Evolutionary conservation across 2,329 filamentous ascomycete genomes (phyloP).

Genomic region (Volutella citrinella): DNA sequence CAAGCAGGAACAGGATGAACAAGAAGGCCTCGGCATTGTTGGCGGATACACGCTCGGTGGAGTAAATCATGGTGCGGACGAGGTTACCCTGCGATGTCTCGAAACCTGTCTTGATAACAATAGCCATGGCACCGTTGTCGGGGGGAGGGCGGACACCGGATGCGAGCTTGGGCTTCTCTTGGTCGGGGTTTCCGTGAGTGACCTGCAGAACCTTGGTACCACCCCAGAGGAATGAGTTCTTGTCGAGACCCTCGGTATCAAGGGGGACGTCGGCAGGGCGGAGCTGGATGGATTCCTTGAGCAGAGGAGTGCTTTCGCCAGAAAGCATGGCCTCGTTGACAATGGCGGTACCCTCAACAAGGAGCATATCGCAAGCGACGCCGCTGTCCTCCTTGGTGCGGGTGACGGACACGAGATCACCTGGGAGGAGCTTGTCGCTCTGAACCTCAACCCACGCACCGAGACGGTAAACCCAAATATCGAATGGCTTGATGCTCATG

Average conservation of each 20-base stretch:
- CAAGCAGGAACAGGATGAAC: constrained; percentile 93
- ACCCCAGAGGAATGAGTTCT: constrained; percentile 94
- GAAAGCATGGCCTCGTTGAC: constrained; percentile 99
- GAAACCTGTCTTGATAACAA: constrained; percentile 96
- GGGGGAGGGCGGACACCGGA: constrained; percentile 82
- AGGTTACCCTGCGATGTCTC: constrained; percentile 98
- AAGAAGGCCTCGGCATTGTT: constrained; percentile 95
- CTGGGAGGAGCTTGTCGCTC: constrained; percentile 89
- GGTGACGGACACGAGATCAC: constrained; percentile 87
- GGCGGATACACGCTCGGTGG: constrained; percentile 96
- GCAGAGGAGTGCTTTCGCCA: constrained; percentile 91
- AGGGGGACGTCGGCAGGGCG: constrained; percentile 77
- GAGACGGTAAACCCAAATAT: constrained; percentile 84
- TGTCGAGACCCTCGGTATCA: constrained; percentile 89
- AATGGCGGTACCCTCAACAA: constrained; percentile 93
- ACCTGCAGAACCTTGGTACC: constrained; percentile 97
- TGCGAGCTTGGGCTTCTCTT: constrained; percentile 66
- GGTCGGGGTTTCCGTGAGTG: constrained; percentile 77
- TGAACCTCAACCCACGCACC: constrained; percentile 85
- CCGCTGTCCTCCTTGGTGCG: constrained; percentile 96
- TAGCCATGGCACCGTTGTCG: constrained; percentile 88
- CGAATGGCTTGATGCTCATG: constrained; percentile 99
- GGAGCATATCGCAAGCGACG: constrained; percentile 93
- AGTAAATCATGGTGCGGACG: constrained; percentile 99
- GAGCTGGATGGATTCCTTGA: constrained; percentile 94